Evolutionary conservation across 139 green algal genomes (phyloP).

Genomic region (Chlamydomonas incerta): DNA sequence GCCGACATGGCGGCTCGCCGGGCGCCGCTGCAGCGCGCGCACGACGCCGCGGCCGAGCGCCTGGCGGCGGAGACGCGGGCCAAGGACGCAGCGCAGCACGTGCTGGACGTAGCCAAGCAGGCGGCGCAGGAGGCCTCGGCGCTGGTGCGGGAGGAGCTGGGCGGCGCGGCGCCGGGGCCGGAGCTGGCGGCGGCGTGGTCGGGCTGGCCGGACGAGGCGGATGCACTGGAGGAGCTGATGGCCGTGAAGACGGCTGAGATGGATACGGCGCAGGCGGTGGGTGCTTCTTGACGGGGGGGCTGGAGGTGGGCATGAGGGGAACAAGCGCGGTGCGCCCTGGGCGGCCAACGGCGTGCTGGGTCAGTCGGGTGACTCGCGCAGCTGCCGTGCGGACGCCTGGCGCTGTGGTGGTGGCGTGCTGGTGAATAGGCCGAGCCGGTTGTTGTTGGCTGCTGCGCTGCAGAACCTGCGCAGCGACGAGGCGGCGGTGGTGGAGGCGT

Average conservation of each 20-base stretch:
- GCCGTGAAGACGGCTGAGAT: not conserved
- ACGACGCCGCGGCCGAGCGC: not conserved
- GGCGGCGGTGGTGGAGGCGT: constrained; percentile 36
- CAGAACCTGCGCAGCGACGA: constrained; percentile 9
- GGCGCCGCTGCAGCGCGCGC: not conserved
- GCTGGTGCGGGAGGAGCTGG: not conserved
- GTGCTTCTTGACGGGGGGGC: constrained; percentile 6
- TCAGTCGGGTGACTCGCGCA: no score
- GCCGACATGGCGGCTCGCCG: not conserved
- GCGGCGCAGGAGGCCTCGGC: not conserved
- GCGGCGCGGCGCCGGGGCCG: not conserved
- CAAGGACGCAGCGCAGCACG: not conserved
- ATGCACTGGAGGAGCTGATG: constrained; percentile 14
- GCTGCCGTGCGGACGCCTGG: no score
- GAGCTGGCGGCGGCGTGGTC: constrained; percentile 7
- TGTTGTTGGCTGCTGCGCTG: no score
- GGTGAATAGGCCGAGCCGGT: no score
- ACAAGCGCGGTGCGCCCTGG: no score
- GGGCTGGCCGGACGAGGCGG: not conserved
- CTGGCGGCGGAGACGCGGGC: not conserved
- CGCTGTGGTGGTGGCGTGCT: no score
- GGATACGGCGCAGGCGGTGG: constrained; percentile 13
- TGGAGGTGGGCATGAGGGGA: no score
- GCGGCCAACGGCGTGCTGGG: no score
- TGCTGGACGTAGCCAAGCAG: not conserved